These are phyloP conservation scores for Aspergillus neotritici DNA, from an alignment of 2,329 filamentous ascomycete species.

Conservation along the genomic window DNA sequence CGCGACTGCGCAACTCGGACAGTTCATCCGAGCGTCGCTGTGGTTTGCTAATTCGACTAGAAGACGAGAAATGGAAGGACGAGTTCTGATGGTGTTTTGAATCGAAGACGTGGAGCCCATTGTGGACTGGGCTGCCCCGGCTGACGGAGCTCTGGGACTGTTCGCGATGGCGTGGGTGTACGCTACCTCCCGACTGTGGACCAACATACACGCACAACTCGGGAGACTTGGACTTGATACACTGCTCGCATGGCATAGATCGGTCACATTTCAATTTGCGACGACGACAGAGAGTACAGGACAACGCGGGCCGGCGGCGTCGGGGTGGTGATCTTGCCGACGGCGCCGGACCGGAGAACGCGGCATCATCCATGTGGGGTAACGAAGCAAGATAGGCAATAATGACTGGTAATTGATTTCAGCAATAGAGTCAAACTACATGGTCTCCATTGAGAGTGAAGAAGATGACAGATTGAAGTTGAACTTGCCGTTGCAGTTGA, in stretches of 20 bases:
- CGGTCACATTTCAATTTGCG: conserved; percentile 77
- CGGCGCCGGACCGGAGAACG: background rate
- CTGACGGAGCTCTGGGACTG: conserved; percentile 5
- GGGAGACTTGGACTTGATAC: conserved; percentile 45
- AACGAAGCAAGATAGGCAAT: too few species aligned
- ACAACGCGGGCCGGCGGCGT: conserved; percentile 60
- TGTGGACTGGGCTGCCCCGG: conserved; percentile 13
- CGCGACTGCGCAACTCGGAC: conserved; percentile 24
- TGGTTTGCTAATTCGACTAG: conserved; percentile 21
- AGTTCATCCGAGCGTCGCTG: conserved; percentile 21
- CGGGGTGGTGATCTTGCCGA: conserved; percentile 30
- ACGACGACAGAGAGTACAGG: conserved; percentile 65
- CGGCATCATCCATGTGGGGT: background rate
- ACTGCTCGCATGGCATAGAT: conserved; percentile 62
- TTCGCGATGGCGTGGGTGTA: background rate
- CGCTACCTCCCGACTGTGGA: conserved; percentile 5
- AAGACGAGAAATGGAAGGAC: background rate
- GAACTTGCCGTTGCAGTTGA: too few species aligned
- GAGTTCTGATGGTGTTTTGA: conserved; percentile 19
- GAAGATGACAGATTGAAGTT: too few species aligned
- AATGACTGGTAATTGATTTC: too few species aligned
- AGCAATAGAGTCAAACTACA: too few species aligned
- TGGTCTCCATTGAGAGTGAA: too few species aligned
- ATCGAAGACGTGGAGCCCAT: conserved; percentile 31
- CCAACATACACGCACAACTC: conserved; percentile 51